These are phyloP conservation scores for Aureobasidium sp. DNA, from an alignment of 2,329 filamentous ascomycete species.

Conservation along the genomic window DNA sequence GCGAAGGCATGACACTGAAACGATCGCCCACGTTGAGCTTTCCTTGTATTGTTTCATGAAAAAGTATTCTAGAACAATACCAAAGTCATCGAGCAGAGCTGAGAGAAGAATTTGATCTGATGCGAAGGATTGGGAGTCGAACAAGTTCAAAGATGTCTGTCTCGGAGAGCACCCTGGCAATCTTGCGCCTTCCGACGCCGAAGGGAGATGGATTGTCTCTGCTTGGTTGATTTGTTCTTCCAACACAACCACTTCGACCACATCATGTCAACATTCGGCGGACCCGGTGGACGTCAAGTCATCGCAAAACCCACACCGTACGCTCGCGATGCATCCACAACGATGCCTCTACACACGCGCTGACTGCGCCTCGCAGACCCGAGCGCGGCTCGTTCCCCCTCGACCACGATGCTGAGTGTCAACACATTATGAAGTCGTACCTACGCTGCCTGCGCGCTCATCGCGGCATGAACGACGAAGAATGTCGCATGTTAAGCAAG, in stretches of 20 bases:
- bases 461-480: conserved; percentile 75
- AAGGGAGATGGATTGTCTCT: neutral
- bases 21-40: no score
- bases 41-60: no score
- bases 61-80: no score
- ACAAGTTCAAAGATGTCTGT: neutral
- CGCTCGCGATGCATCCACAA: conserved; percentile 24
- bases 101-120: neutral
- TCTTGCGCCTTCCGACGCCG: no score
- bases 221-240: neutral
- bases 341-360: neutral
- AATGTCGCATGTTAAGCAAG: conserved; percentile 81
- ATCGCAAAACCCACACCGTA: conserved; percentile 64
- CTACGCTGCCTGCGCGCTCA: conserved; percentile 79
- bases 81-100: no score
- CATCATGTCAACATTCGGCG: conserved; percentile 51
- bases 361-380: conserved; percentile 75
- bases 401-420: conserved; percentile 95
- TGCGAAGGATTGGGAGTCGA: neutral
- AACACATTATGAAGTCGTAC: conserved; percentile 76
- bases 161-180: neutral
- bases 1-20: no score
- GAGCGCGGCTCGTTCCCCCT: conserved; percentile 94
- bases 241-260: neutral
- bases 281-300: conserved; percentile 58